Percentiles rank a stretch among this genome's conserved stretches.
phyloP scores from a whole-genome alignment of 2,329 filamentous ascomycete genomes.

The Ophiostoma angusticollis region DNA sequence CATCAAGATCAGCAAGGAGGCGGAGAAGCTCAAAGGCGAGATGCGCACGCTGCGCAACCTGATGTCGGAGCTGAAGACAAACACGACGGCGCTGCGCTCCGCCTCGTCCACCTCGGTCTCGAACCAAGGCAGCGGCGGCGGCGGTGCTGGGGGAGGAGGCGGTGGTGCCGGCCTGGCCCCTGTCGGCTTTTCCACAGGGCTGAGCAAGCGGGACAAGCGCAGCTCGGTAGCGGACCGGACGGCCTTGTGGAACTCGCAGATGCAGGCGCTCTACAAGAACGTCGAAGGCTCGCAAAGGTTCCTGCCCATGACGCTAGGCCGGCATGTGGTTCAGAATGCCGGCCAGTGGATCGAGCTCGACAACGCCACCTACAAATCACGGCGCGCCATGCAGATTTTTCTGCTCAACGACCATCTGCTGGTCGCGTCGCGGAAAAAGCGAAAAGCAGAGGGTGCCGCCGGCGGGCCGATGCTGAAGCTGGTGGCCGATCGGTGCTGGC shows the following conservation, averaged over 20 bases:
- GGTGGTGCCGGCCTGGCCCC: slow-evolving; percentile 32
- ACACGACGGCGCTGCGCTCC: slow-evolving; percentile 52
- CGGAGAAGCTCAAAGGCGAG: slow-evolving; percentile 91
- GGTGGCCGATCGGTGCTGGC: slow-evolving; percentile 90
- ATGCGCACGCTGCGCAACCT: slow-evolving; percentile 84
- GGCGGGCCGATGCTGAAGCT: slow-evolving; percentile 56
- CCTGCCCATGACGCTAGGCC: slow-evolving; percentile 75
- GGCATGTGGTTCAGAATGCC: slow-evolving; percentile 88
- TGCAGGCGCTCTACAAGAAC: slow-evolving; percentile 82
- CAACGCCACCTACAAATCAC: slow-evolving; percentile 91
- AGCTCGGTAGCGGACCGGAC: slow-evolving; percentile 70
- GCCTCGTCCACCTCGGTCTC: slow-evolving; percentile 34
- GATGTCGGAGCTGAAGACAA: slow-evolving; percentile 82
- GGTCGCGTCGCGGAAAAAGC: slow-evolving; percentile 84
- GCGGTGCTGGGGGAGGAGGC: neutral
- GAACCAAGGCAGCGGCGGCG: slow-evolving; percentile 19
- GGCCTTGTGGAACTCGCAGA: slow-evolving; percentile 55
- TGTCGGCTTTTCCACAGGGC: slow-evolving; percentile 35
- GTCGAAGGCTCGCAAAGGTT: slow-evolving; percentile 99
- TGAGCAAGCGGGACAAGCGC: slow-evolving; percentile 66
- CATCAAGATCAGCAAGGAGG: slow-evolving; percentile 98
- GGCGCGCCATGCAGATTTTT: slow-evolving; percentile 80
- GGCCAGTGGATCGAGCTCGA: slow-evolving; percentile 92
- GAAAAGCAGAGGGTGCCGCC: slow-evolving; percentile 54
- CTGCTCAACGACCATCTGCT: slow-evolving; percentile 89